Conservation (phyloP, 345 rosid genomes). For the Syzygium grande region DNA sequence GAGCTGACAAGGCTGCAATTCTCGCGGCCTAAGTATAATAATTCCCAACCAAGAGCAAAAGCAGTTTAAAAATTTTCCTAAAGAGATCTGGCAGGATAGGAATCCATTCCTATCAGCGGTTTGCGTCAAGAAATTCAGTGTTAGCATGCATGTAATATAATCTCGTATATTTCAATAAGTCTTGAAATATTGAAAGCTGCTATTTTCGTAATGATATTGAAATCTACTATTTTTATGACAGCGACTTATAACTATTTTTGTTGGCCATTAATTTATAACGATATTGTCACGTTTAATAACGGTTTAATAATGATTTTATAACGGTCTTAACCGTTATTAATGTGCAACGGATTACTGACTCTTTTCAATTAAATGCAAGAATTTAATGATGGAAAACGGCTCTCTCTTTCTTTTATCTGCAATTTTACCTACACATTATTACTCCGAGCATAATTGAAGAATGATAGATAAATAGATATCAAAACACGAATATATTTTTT, state of each 20-base stretch:
- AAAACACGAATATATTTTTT: not conserved
- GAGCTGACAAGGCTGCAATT: too few species aligned
- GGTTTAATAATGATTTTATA: not conserved
- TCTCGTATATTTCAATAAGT: too few species aligned
- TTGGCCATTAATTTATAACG: not conserved
- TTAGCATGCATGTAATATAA: not conserved
- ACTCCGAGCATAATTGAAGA: not conserved
- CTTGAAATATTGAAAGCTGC: too few species aligned
- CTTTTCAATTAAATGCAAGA: not conserved
- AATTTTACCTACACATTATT: not conserved
- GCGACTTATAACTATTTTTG: too few species aligned
- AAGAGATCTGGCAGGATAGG: not conserved
- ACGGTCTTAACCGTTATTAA: not conserved
- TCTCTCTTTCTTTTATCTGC: not conserved
- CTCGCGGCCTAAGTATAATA: too few species aligned
- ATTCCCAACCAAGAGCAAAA: too few species aligned
- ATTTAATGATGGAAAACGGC: not conserved
- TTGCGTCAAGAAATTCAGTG: not conserved
- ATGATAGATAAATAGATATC: not conserved
- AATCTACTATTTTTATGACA: too few species aligned
- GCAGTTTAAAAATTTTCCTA: not conserved
- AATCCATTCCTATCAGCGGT: not conserved
- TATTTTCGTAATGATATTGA: too few species aligned
- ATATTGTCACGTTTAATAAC: not conserved
- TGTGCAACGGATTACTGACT: not conserved